Conservation (phyloP, 495 filamentous ascomycete genomes). For the Daldinia loculata region DNA sequence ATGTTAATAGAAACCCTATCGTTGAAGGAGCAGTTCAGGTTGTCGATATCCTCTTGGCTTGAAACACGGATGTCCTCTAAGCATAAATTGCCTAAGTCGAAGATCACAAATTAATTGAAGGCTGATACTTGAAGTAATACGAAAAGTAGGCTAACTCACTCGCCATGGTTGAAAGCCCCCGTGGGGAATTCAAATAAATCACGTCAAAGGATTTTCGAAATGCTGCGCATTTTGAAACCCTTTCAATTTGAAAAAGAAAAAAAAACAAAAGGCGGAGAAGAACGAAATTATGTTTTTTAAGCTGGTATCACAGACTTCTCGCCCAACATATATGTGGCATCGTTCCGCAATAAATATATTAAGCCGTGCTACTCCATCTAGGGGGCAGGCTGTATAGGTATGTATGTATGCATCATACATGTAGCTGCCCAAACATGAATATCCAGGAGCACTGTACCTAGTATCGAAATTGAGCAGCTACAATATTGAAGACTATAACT, state of each 20-base stretch:
- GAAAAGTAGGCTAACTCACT: neutral
- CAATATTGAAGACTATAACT: too few relatives aligned
- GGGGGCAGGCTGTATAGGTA: too few relatives aligned
- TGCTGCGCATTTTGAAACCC: too few relatives aligned
- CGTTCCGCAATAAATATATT: neutral
- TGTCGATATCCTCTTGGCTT: neutral
- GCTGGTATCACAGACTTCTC: neutral
- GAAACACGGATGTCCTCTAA: neutral
- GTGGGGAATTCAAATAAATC: neutral
- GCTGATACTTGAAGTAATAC: neutral
- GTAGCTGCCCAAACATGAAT: too few relatives aligned
- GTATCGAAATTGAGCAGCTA: too few relatives aligned
- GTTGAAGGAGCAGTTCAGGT: neutral
- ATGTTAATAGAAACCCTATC: too few relatives aligned
- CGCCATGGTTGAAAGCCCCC: neutral
- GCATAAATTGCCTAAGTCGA: neutral
- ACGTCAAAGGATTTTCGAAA: neutral
- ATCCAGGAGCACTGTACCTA: too few relatives aligned
- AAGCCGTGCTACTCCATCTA: neutral
- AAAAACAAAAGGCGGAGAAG: neutral
- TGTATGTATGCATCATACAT: too few relatives aligned
- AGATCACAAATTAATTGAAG: neutral
- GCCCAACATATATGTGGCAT: neutral
- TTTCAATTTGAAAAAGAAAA: too few relatives aligned
- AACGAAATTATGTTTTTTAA: neutral